Evolutionary conservation across 805 yeast species (phyloP).

Genomic region (Wickerhamomyces ciferrii): DNA sequence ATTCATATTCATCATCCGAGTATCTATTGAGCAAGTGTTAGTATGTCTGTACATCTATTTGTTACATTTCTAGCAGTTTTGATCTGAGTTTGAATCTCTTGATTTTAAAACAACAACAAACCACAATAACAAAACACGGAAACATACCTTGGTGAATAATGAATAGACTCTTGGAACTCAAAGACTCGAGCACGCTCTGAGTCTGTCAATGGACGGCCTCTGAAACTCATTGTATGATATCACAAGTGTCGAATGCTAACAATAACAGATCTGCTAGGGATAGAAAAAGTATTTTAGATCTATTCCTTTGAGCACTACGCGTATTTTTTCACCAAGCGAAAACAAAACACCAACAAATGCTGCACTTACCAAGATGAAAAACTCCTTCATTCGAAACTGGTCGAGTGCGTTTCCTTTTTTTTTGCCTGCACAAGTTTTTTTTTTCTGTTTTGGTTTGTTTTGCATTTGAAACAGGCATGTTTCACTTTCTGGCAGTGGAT

Average conservation of each 20-base stretch:
- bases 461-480: conserved; percentile 1
- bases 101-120: neutral
- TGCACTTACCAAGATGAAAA: neutral
- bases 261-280: neutral
- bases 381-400: neutral
- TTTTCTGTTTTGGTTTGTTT: neutral
- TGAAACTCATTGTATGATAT: conserved; percentile 25
- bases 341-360: neutral
- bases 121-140: neutral
- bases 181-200: conserved; percentile 80
- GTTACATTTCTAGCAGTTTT: no score
- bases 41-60: conserved; percentile 4
- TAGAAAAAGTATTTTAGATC: neutral
- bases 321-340: neutral
- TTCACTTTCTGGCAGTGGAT: neutral
- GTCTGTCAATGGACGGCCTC: conserved; percentile 71
- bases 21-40: conserved; percentile 38
- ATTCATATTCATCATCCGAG: conserved; percentile 88
- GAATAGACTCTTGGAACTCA: conserved; percentile 91
- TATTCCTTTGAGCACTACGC: neutral
- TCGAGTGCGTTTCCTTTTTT: neutral
- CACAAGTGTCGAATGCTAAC: neutral
- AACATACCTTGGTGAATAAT: conserved; percentile 75
- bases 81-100: no score
- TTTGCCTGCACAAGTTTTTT: no score